These are phyloP conservation scores for Auricularia sp. DNA, from an alignment of 768 basidiomycete species.

Conservation along the genomic window DNA sequence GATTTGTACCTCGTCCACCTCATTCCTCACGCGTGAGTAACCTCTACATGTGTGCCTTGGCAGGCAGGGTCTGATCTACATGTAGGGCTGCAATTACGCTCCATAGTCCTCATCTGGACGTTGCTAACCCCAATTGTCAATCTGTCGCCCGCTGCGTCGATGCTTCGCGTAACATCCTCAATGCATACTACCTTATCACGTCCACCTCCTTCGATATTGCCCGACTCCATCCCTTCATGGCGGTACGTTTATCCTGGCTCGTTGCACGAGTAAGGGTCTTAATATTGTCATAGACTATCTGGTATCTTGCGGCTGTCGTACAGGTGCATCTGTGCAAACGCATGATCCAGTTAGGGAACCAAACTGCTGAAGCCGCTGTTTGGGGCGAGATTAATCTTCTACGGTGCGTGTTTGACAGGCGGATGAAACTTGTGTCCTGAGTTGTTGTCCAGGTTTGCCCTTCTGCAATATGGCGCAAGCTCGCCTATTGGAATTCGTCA, in stretches of 20 bases:
- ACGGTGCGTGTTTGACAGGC: conserved; percentile 33
- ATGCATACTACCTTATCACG: conserved; percentile 67
- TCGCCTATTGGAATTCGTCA: conserved; percentile 81
- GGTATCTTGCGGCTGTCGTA: conserved; percentile 84
- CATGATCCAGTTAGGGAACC: conserved; percentile 73
- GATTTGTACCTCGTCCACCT: conserved; percentile 83
- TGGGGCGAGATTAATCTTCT: conserved; percentile 86
- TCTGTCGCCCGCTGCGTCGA: conserved; percentile 68
- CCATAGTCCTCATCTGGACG: conserved; percentile 75
- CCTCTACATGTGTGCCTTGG: conserved; percentile 7
- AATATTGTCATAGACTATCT: conserved; percentile 42
- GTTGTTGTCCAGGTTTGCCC: conserved; percentile 50
- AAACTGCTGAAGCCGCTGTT: conserved; percentile 58
- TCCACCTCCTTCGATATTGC: conserved; percentile 75
- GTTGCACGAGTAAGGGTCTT: background rate
- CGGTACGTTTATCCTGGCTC: conserved; percentile 35
- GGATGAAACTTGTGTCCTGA: background rate
- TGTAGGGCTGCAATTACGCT: conserved; percentile 76
- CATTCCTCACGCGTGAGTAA: conserved; percentile 71
- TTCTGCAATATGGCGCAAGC: conserved; percentile 68
- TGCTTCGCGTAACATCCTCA: conserved; percentile 63
- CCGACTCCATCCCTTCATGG: conserved; percentile 70
- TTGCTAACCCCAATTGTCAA: conserved; percentile 48
- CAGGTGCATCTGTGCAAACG: conserved; percentile 81
- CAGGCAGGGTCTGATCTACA: conserved; percentile 7